A percentile compares a stretch with the other conserved stretches of the same genome.
Evolutionary conservation across 2,329 filamentous ascomycete species (phyloP).

Genomic region (Curvularia sp.): DNA sequence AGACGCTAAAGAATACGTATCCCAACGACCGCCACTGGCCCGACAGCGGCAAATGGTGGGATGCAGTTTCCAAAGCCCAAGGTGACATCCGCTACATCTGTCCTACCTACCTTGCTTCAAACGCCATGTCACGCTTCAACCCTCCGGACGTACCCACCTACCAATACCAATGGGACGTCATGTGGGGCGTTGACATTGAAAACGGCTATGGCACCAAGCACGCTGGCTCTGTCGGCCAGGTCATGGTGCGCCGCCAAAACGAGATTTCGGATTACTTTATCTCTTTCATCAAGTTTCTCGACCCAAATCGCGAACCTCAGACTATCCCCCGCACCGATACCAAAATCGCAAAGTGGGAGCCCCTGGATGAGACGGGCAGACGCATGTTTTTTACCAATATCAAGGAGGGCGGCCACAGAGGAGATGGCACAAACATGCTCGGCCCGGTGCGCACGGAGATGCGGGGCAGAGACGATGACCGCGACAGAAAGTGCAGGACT

Average conservation of each 20-base stretch:
- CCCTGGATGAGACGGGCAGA: slow-evolving; percentile 29
- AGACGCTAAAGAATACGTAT: slow-evolving; percentile 34
- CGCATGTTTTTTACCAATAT: slow-evolving; percentile 43
- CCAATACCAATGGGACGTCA: slow-evolving; percentile 47
- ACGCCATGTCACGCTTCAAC: slow-evolving; percentile 41
- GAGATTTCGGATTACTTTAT: slow-evolving; percentile 44
- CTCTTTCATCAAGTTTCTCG: slow-evolving; percentile 42
- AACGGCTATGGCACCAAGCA: slow-evolving; percentile 47
- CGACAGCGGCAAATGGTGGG: slow-evolving; percentile 43
- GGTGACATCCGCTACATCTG: slow-evolving; percentile 47
- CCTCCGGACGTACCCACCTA: slow-evolving; percentile 34
- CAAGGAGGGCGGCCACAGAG: slow-evolving; percentile 32
- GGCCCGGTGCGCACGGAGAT: slow-evolving; percentile 33
- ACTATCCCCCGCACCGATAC: slow-evolving; percentile 6
- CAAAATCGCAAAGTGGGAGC: slow-evolving; percentile 30
- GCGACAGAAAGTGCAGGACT: slow-evolving; percentile 30
- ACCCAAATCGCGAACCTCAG: slow-evolving; percentile 37
- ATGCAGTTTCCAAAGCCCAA: slow-evolving; percentile 44
- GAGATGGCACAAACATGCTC: slow-evolving; percentile 32
- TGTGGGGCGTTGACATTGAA: slow-evolving; percentile 38
- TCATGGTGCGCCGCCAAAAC: slow-evolving; percentile 40
- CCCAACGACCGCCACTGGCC: slow-evolving; percentile 47
- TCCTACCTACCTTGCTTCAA: slow-evolving; percentile 42
- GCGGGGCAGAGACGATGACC: slow-evolving; percentile 26
- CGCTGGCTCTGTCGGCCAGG: slow-evolving; percentile 43